Percentiles rank a stretch among this genome's conserved stretches.
Evolutionary conservation across 2,329 filamentous ascomycete genomes (phyloP).

Genomic region (Colletotrichum horii): DNA sequence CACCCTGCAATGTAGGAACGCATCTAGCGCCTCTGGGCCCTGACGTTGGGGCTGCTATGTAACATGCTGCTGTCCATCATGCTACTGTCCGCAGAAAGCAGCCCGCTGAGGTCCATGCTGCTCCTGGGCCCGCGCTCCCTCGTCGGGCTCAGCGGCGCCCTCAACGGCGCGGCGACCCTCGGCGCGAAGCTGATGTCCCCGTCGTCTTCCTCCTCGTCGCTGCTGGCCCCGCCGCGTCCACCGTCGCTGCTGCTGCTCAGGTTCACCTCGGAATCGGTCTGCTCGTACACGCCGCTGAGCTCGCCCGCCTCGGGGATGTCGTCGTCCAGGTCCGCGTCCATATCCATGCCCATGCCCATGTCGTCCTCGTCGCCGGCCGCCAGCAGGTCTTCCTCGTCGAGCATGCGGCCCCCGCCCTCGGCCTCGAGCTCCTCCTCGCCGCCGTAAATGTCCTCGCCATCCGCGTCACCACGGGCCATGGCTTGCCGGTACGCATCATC

Average conservation of each 20-base stretch:
- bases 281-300: conserved; percentile 68
- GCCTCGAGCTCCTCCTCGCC: conserved; percentile 60
- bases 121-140: conserved; percentile 33
- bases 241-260: conserved; percentile 46
- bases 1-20: not conserved
- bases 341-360: conserved; percentile 51
- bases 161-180: conserved; percentile 33
- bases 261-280: conserved; percentile 77
- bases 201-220: conserved; percentile 24
- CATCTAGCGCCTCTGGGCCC: conserved; percentile 35
- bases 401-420: conserved; percentile 61
- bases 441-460: conserved; percentile 55
- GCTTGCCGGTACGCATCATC: conserved; percentile 69
- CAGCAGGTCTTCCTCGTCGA: conserved; percentile 66
- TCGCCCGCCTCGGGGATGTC: conserved; percentile 69
- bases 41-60: conserved; percentile 57
- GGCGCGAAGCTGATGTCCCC: conserved; percentile 45
- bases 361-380: conserved; percentile 29
- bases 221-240: conserved; percentile 2
- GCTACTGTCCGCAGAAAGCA: conserved; percentile 63
- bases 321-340: conserved; percentile 74
- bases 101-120: conserved; percentile 63
- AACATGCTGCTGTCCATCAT: conserved; percentile 51
- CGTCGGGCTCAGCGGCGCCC: conserved; percentile 43
- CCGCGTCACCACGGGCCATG: conserved; percentile 55